These are phyloP conservation scores for Zoysia japonica DNA, from an alignment of 176 grass and related monocot genomes.

Conservation along the genomic window DNA sequence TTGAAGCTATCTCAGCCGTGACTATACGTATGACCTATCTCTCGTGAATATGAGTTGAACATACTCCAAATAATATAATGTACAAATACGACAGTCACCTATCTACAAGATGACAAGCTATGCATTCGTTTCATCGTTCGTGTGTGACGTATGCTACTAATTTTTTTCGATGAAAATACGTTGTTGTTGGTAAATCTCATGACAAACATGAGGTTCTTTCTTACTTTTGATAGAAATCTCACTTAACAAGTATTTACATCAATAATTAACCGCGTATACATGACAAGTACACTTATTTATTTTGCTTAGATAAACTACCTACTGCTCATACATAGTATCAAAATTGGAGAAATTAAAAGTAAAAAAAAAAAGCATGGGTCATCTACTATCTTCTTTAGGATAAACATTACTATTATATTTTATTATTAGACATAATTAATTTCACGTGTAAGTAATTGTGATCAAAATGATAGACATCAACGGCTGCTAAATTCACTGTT, in stretches of 20 bases:
- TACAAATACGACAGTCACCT: neutral
- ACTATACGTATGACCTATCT: neutral
- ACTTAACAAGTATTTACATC: too few species aligned
- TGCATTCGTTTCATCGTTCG: too few species aligned
- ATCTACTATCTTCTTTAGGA: neutral
- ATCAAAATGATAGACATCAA: neutral
- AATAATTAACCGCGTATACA: neutral
- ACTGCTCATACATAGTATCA: too few species aligned
- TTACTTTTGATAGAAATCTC: too few species aligned
- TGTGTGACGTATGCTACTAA: too few species aligned
- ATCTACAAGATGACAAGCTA: too few species aligned
- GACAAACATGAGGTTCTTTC: neutral
- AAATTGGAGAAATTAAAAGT: neutral
- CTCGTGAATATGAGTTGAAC: neutral
- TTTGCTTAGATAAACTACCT: neutral
- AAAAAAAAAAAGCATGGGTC: neutral
- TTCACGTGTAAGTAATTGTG: neutral
- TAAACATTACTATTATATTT: neutral
- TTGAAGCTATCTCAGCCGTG: neutral
- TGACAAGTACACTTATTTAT: neutral
- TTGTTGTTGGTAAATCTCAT: neutral
- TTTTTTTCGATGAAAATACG: too few species aligned
- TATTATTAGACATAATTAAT: neutral
- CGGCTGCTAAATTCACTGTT: neutral
- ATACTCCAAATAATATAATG: too few species aligned